Evolutionary conservation across 306 rosid species (phyloP), one percentile per base, ranked within the genome.

Genomic region (Comarum palustre): DNA sequence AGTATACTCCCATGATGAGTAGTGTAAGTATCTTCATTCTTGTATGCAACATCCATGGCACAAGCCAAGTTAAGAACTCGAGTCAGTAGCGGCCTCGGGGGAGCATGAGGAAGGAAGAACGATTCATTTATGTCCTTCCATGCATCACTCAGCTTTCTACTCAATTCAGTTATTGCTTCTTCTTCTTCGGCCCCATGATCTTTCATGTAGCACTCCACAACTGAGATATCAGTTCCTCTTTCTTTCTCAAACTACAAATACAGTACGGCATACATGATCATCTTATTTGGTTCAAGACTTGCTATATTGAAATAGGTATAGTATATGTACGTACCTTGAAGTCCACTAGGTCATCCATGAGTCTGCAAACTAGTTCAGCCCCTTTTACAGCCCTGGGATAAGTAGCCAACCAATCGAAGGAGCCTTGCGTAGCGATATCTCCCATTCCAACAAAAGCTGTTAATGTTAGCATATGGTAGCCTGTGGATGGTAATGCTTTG

Each of bases 351-450:
- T 50, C 57, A 50, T 55, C 32, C 61, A 55, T 24, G 11, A 55
- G 61, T 55, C 61, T 13, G 32, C 31, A 24, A n/a, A 24, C 16
- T 24, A 11, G 6, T 77, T 6, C 38, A 45, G 71, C 27, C 5
- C 43, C 71, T 16, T 29, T 25, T 19, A 69, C 34, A 36, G 51
- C 71, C 46, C 27, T 36, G 2, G 80, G 80, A 0, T 50, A 4
- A 1, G 11, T 50, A 0, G 6, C 50, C 1, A 69, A 2, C 69
- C 80, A 58, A 6, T 76, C 69, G 47, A 76, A 29, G 4, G 38
- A 34, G 38, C 45, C 67, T 17, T 68, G 36, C 0, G 80, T 68
- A 2, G 25, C 69, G 34, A 45, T 17, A 19, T 76, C 75, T 68
- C 68, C 68, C 69, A 68, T 77, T 24, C 65, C 31, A 15, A 50